Evolutionary conservation across 1,139 yeast species (phyloP).

Genomic region (Komagataea norvegica): DNA sequence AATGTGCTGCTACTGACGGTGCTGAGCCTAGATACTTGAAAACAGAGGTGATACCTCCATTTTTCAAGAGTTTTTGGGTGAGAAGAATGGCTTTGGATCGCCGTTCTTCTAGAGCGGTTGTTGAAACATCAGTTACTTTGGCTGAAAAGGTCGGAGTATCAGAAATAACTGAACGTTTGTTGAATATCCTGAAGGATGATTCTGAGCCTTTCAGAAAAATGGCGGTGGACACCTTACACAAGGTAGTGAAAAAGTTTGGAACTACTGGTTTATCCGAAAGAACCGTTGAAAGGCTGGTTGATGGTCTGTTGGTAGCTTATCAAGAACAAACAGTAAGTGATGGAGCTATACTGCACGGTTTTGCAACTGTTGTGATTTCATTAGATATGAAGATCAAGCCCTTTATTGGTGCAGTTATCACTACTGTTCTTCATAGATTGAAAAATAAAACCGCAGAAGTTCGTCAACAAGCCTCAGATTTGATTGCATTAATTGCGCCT

Average conservation of each 20-base stretch:
- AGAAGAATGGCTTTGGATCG: conserved; percentile 61
- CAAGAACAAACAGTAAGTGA: conserved; percentile 69
- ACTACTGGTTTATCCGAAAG: conserved; percentile 50
- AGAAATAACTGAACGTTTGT: conserved; percentile 52
- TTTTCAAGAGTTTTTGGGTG: conserved; percentile 75
- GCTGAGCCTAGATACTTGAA: conserved; percentile 43
- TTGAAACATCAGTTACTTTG: conserved; percentile 66
- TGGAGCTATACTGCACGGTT: conserved; percentile 52
- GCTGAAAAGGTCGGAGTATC: conserved; percentile 66
- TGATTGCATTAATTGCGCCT: conserved; percentile 63
- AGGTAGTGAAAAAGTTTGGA: conserved; percentile 42
- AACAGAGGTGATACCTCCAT: conserved; percentile 53
- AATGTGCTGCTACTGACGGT: conserved; percentile 50
- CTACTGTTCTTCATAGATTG: conserved; percentile 68
- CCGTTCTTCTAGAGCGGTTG: conserved; percentile 53
- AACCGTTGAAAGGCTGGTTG: conserved; percentile 65
- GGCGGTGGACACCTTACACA: conserved; percentile 68
- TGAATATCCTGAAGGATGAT: conserved; percentile 68
- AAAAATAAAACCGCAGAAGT: conserved; percentile 69
- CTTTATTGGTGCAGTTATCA: conserved; percentile 68
- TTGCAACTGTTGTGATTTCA: conserved; percentile 63
- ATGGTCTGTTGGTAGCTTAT: conserved; percentile 78
- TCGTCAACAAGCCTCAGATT: conserved; percentile 83
- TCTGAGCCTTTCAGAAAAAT: conserved; percentile 75
- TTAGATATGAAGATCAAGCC: conserved; percentile 69